Percentiles rank a stretch among this genome's conserved stretches.
Conservation (phyloP, 2,329 filamentous ascomycete species). For the Aureobasidium namibiae region DNA sequence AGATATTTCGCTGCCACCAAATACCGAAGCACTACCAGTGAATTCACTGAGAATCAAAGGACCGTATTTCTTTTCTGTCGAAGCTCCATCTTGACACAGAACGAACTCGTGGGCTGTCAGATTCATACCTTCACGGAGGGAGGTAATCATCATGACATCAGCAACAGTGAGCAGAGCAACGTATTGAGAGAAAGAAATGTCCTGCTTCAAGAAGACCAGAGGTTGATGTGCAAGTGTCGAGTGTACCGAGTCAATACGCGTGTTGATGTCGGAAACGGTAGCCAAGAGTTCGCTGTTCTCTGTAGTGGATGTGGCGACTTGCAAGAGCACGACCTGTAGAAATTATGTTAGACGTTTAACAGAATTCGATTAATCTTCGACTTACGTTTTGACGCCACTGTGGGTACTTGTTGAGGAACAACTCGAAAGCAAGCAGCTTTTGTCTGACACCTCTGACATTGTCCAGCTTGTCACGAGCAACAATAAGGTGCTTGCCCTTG, state of each 20-base stretch:
- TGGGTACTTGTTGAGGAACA: conserved; percentile 90
- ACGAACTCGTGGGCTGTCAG: conserved; percentile 90
- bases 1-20: conserved; percentile 69
- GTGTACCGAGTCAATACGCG: conserved; percentile 84
- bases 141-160: conserved; percentile 88
- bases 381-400: conserved; percentile 68
- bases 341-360: conserved; percentile 1
- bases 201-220: conserved; percentile 87
- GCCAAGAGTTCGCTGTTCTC: conserved; percentile 83
- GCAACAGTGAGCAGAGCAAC: conserved; percentile 84
- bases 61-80: conserved; percentile 71
- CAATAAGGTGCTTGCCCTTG: conserved; percentile 80
- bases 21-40: conserved; percentile 81
- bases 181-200: conserved; percentile 87
- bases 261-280: conserved; percentile 87
- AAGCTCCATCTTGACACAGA: conserved; percentile 79
- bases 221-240: conserved; percentile 88
- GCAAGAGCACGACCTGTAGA: conserved; percentile 71
- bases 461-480: conserved; percentile 89
- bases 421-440: conserved; percentile 83
- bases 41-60: conserved; percentile 92
- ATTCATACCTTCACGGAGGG: conserved; percentile 95
- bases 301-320: conserved; percentile 84
- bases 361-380: neutral
- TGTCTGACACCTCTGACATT: conserved; percentile 86